phyloP scores from a whole-genome alignment of 1,284 basidiomycete species.

The Pseudozyma pruni region DNA sequence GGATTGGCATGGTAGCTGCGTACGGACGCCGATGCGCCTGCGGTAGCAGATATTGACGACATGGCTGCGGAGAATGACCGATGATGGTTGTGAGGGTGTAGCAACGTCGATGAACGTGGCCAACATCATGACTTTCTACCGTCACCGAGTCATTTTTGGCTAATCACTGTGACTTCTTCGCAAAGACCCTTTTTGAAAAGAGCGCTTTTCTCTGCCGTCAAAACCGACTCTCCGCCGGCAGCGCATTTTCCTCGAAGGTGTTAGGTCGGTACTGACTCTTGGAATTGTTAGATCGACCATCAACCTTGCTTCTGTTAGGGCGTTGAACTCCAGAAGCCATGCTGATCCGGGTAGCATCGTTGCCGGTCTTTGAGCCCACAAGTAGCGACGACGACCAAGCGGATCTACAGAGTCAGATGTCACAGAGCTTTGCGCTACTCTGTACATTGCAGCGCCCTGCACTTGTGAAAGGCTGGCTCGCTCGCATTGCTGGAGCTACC shows the following conservation, averaged over 20 bases:
- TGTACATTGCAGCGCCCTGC: too few relatives aligned
- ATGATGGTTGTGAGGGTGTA: not conserved
- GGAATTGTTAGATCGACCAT: too few relatives aligned
- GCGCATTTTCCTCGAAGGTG: not conserved
- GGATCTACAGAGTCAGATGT: too few relatives aligned
- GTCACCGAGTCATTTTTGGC: slow-evolving; percentile 1
- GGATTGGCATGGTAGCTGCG: slow-evolving; percentile 43
- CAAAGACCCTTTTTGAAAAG: not conserved
- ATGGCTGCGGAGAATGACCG: slow-evolving; percentile 1
- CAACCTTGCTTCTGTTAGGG: too few relatives aligned
- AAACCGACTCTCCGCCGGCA: slow-evolving; percentile 7
- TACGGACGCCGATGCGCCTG: slow-evolving; percentile 22
- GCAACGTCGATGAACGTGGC: slow-evolving; percentile 2
- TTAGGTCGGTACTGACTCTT: too few relatives aligned
- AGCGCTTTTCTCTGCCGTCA: slow-evolving; percentile 7
- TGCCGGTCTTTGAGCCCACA: too few relatives aligned
- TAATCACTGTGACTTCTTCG: too few relatives aligned
- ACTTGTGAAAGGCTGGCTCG: too few relatives aligned
- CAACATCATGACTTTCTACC: not conserved
- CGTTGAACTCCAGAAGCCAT: too few relatives aligned
- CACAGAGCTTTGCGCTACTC: too few relatives aligned
- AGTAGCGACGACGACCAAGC: too few relatives aligned
- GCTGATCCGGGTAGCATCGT: too few relatives aligned
- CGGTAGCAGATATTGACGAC: slow-evolving; percentile 3
- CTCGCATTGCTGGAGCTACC: slow-evolving; percentile 3